phyloP scores from a whole-genome alignment of 129 eudicot species.

The Silybum marianum region DNA sequence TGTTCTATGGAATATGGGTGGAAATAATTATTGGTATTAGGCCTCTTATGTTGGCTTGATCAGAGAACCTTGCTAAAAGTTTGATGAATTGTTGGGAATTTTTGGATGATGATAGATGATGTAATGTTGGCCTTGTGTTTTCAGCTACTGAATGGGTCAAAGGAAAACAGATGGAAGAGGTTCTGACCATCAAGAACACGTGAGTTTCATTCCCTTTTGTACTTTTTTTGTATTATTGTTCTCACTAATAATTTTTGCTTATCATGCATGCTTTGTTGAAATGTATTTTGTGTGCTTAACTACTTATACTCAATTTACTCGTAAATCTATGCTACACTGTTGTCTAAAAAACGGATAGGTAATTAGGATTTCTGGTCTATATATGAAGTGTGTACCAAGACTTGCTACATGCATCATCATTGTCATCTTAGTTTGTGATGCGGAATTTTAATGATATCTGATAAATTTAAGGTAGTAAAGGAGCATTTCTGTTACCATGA shows the following conservation, averaged over 20 bases:
- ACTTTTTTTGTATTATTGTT: not conserved
- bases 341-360: not conserved
- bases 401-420: not conserved
- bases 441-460: not conserved
- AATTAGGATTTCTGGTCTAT: not conserved
- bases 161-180: conserved; percentile 94
- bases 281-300: not conserved
- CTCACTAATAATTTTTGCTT: not conserved
- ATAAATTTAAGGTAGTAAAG: not conserved
- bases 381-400: not conserved
- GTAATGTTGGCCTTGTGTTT: conserved; percentile 23
- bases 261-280: not conserved
- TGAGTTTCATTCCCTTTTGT: conserved; percentile 35
- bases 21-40: not conserved
- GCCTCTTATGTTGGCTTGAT: not conserved
- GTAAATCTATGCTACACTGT: not conserved
- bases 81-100: not conserved
- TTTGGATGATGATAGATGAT: conserved; percentile 1
- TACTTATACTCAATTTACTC: not conserved
- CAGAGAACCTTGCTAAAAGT: not conserved
- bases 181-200: conserved; percentile 80
- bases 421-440: not conserved
- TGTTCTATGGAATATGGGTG: not conserved
- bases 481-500: not conserved
- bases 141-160: conserved; percentile 99